phyloP scores from a whole-genome alignment of 805 yeast species.

The Ogataea thermomethanolica region DNA sequence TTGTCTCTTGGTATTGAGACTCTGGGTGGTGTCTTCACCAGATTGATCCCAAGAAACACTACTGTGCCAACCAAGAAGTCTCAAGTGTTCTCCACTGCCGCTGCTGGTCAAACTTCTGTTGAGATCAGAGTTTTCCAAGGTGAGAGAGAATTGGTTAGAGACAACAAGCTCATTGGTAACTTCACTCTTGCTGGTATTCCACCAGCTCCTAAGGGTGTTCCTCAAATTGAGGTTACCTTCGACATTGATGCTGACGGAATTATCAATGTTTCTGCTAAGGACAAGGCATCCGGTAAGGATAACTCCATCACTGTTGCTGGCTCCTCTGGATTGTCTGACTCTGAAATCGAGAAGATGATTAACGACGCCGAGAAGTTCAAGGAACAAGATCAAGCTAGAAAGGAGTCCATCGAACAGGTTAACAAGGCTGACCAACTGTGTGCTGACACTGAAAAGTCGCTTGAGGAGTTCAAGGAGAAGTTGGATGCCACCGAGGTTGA shows the following conservation, averaged over 20 bases:
- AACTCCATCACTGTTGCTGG: constrained; percentile 73
- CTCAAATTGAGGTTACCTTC: constrained; percentile 90
- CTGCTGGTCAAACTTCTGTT: constrained; percentile 94
- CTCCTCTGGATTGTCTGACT: constrained; percentile 64
- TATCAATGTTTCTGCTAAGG: constrained; percentile 77
- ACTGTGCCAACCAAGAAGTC: constrained; percentile 96
- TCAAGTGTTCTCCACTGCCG: constrained; percentile 94
- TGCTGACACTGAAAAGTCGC: constrained; percentile 84
- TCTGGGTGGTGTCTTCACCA: constrained; percentile 95
- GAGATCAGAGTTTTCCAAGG: constrained; percentile 99
- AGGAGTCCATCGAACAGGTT: constrained; percentile 66
- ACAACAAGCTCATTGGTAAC: constrained; percentile 96
- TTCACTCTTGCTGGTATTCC: constrained; percentile 93
- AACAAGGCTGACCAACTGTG: constrained; percentile 74
- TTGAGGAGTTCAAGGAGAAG: constrained; percentile 69
- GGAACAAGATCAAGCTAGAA: constrained; percentile 54
- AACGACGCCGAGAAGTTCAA: constrained; percentile 64
- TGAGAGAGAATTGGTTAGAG: constrained; percentile 97
- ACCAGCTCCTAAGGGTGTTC: constrained; percentile 93
- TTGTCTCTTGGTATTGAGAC: constrained; percentile 95
- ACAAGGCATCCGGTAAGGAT: constrained; percentile 73
- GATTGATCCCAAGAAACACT: constrained; percentile 88
- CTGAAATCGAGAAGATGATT: constrained; percentile 60
- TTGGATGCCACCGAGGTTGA: constrained; percentile 48
- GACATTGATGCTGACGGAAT: constrained; percentile 96